Base-by-base conservation (phyloP, 768 basidiomycete genomes). In the Trametes villosa region DNA sequence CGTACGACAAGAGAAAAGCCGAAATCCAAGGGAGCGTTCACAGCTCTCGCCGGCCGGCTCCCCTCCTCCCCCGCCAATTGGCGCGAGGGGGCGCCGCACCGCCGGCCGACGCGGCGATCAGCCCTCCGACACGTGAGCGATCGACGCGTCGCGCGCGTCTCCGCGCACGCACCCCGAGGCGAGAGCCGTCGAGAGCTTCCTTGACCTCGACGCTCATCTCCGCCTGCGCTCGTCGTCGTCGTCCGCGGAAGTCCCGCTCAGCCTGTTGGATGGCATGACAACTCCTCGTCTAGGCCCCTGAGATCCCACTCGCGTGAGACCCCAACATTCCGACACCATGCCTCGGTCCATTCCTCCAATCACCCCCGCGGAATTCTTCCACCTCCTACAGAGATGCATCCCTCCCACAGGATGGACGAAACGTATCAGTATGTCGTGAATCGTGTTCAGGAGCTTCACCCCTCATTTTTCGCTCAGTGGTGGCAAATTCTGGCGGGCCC, bases 401-500 rank as follows among this genome's bases (percentile, higher is more conserved):
- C 86, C 86, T 38, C 81, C 81, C 3, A 60, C 66, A 7, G 83
- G 83, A 22, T 86, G 86, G 85, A 65, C 75, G 1, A 59, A 65
- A 3, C 76, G 68, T n/a, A 74, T 87, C 51, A 82, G 84, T 83
- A 53, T 4, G 74, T 63, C 12, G 26, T 11, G 13, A 24, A 7
- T 45, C 22, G 36, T 24, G 13, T 20, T 22, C 9, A 26, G 1
- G 3, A 12, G 3, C 11, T 26, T 26, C 9, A 9, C 7, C 22
- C 44, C 24, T 45, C 22, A 26, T 11, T 1, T 13, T 9, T 22
- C n/a, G n/a, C 9, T 26, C 44, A 45, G 22, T 26, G 7, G 44
- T 93, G 44, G 91, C 88, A 22, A 87, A 86, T 71, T 94, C 92
- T 12, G 92, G 89, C 8, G 92, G 92, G 2, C 84, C 91, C 11